A percentile compares a stretch with the other conserved stretches of the same genome.
phyloP scores from a whole-genome alignment of 495 filamentous ascomycete species.

The Durotheca rogersii region DNA sequence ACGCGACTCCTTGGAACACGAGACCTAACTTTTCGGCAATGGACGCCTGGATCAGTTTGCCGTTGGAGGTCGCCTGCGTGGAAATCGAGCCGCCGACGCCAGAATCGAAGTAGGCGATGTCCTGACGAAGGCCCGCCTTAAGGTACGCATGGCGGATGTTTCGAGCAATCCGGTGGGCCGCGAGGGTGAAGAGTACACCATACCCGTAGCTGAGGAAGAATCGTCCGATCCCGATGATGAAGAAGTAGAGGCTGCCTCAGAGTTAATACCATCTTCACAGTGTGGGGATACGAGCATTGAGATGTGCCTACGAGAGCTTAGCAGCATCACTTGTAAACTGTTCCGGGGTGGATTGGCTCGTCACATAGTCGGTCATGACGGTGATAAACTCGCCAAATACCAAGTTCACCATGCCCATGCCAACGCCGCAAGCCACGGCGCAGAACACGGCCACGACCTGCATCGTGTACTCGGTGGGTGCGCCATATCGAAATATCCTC shows the following conservation, averaged over 20 bases:
- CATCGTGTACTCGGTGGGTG: too few species aligned
- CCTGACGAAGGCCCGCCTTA: constrained; percentile 51
- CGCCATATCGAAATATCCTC: too few species aligned
- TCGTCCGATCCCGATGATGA: background rate
- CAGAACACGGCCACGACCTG: too few species aligned
- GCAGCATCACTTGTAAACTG: too few species aligned
- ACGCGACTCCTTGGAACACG: constrained; percentile 53
- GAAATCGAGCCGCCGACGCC: constrained; percentile 50
- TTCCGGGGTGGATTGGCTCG: too few species aligned
- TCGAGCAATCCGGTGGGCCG: constrained; percentile 38
- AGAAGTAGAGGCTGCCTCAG: background rate
- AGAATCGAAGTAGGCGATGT: constrained; percentile 54
- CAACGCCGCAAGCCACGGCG: too few species aligned
- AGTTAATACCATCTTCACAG: too few species aligned
- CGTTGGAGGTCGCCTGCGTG: constrained; percentile 54
- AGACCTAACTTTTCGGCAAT: constrained; percentile 66
- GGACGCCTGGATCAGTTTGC: constrained; percentile 59
- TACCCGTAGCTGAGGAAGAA: background rate
- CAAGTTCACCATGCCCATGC: too few species aligned
- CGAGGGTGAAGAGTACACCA: background rate
- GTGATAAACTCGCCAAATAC: too few species aligned
- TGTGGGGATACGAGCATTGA: too few species aligned
- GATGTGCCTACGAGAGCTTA: too few species aligned
- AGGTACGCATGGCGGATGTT: constrained; percentile 55
- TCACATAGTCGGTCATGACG: too few species aligned